A percentile compares a stretch with the other conserved stretches of the same genome.
Evolutionary conservation across 2,329 filamentous ascomycete genomes (phyloP).

Genomic region (Ceratocystis diversiconidia): DNA sequence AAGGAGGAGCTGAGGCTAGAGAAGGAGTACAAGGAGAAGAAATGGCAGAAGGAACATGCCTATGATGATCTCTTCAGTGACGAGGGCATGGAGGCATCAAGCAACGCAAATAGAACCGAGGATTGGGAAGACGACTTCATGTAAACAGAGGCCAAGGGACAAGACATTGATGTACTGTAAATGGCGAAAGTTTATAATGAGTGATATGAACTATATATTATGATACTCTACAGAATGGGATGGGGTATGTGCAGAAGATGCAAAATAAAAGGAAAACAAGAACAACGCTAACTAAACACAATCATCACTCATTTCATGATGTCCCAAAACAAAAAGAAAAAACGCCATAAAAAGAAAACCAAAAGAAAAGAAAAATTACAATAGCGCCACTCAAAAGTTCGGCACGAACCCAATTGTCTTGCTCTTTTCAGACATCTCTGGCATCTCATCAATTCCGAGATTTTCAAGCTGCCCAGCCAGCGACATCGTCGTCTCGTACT

Average conservation of each 20-base stretch:
- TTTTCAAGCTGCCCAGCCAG: slow-evolving; percentile 7
- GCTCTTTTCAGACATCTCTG: slow-evolving; percentile 1
- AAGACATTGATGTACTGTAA: background rate
- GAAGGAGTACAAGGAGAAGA: slow-evolving; percentile 74
- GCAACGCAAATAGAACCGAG: slow-evolving; percentile 70
- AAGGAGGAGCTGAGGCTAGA: slow-evolving; percentile 61
- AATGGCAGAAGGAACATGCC: slow-evolving; percentile 93
- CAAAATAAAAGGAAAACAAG: background rate
- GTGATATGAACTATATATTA: slow-evolving; percentile 2
- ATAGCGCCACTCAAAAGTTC: slow-evolving; percentile 4
- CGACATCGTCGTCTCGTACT: slow-evolving; percentile 5
- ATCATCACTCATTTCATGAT: background rate
- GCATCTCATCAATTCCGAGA: slow-evolving; percentile 3
- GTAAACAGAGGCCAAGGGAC: slow-evolving; percentile 32
- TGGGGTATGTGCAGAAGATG: background rate
- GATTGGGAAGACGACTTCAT: slow-evolving; percentile 89
- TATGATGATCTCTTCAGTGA: slow-evolving; percentile 87
- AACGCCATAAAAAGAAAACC: background rate
- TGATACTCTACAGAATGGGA: background rate
- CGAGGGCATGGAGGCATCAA: slow-evolving; percentile 60
- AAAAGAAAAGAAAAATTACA: background rate
- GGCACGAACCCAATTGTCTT: slow-evolving; percentile 11
- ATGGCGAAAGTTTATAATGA: background rate
- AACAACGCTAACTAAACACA: background rate
- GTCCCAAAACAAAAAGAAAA: background rate